These are phyloP conservation scores for Atalantia buxifolia DNA, from an alignment of 345 rosid genomes.

Conservation along the genomic window DNA sequence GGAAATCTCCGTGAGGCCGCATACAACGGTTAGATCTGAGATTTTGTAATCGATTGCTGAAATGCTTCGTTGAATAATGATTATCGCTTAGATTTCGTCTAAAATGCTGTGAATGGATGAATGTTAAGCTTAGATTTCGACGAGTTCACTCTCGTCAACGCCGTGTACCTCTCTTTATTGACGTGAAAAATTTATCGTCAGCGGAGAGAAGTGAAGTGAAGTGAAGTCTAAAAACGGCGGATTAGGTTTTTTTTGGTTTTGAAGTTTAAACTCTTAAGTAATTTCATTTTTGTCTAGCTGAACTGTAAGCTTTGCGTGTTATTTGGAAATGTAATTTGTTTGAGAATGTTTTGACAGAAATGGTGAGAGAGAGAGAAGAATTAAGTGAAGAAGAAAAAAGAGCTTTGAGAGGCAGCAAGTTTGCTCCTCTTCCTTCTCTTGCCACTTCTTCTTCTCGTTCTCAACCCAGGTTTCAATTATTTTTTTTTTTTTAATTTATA, in stretches of 20 bases:
- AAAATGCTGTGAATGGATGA: neutral
- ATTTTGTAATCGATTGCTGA: neutral
- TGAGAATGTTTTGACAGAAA: neutral
- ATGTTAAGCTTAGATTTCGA: neutral
- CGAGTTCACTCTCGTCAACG: neutral
- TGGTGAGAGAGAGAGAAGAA: slow-evolving; percentile 38
- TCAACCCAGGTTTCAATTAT: slow-evolving; percentile 47
- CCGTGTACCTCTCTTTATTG: neutral
- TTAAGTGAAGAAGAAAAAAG: slow-evolving; percentile 83
- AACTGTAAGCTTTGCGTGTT: neutral
- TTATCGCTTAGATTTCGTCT: neutral
- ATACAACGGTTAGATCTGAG: neutral
- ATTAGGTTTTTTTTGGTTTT: neutral
- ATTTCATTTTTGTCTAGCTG: too few relatives aligned
- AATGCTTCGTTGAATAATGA: neutral
- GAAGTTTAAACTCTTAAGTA: too few relatives aligned
- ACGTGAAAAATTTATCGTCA: neutral
- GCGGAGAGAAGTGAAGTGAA: neutral
- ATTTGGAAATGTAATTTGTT: neutral
- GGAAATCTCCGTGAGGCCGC: neutral
- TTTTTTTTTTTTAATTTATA: neutral
- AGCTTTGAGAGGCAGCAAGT: slow-evolving; percentile 96
- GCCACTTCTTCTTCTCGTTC: slow-evolving; percentile 35
- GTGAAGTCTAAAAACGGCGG: neutral
- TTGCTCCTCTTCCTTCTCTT: slow-evolving; percentile 80